Base-by-base conservation (phyloP, 768 basidiomycete species). In the Termitomyces sp. region DNA sequence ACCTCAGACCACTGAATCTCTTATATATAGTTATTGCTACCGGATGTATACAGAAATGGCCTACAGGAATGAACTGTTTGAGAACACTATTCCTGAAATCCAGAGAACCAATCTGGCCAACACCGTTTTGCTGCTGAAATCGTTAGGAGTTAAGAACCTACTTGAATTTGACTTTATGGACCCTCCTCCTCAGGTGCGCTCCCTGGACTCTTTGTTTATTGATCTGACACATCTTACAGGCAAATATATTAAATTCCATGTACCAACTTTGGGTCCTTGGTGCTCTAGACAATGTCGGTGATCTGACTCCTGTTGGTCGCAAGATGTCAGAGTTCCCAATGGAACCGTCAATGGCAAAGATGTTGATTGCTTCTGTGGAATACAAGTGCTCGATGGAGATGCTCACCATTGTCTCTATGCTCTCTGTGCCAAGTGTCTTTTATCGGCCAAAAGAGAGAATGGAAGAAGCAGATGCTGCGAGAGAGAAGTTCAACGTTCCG, bases 121-220 rank as follows among this genome's bases (percentile, higher is more conserved):
- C 69, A 99, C 96, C 0, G 97, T 98, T 0, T 75, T 98, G 22
- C 75, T 98, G 40, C 81, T 99, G 61, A 99, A 98, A 72, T 96
- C 96, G 3, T 81, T 99, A 6, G 96, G 97, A 11, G 97, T 99
- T 45, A 97, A 97, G 79, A 94, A 98, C 71, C 76, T 98, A 45
- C 82, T 99, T 22, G 96, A 99, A 75, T 99, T 98, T 70, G 96
- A 98, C 75, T 99, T 99, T 71, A 98, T 99, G 97, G 97, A 99
- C 72, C 97, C 97, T n/a, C 97, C 97, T 22, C 97, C 97, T n/a
- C 95, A 96, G 83, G 92, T 89, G 67, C 58, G 73, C 65, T 42
- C 16, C 20, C 18, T 32, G 24, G 11, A 20, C 40, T 45, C 16
- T 38, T n/a, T 45, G 7, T 22, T 54, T 20, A 4, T 18, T 33